Evolutionary conservation across 2,329 filamentous ascomycete genomes (phyloP).

Genomic region (Penicillium sclerotigenum): DNA sequence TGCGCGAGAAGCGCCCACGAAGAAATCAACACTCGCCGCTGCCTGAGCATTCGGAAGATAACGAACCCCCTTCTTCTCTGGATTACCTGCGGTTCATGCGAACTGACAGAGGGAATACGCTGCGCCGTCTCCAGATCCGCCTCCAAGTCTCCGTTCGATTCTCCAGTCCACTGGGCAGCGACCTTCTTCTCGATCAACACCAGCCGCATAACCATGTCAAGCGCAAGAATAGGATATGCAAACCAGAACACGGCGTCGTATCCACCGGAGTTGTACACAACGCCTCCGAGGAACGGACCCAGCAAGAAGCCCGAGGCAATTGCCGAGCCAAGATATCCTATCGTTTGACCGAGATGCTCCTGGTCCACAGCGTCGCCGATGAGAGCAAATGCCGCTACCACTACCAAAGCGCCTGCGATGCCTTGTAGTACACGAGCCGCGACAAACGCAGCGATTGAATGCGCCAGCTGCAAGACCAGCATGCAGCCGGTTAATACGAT

Average conservation of each 20-base stretch:
- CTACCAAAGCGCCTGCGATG: constrained; percentile 56
- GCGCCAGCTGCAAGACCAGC: constrained; percentile 52
- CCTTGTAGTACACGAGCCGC: constrained; percentile 58
- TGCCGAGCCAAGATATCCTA: constrained; percentile 57
- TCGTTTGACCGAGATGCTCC: constrained; percentile 58
- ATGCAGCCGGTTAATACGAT: constrained; percentile 54
- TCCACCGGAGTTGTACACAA: constrained; percentile 59
- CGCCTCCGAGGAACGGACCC: constrained; percentile 58
- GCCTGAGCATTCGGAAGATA: constrained; percentile 22
- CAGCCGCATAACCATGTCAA: constrained; percentile 61
- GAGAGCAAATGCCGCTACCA: constrained; percentile 58
- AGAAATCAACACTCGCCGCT: constrained; percentile 55
- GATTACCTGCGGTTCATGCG: not conserved
- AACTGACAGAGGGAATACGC: not conserved
- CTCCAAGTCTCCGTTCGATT: constrained; percentile 24
- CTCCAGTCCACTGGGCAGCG: constrained; percentile 36
- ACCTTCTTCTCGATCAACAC: constrained; percentile 63
- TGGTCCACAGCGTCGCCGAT: constrained; percentile 57
- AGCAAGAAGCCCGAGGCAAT: constrained; percentile 57
- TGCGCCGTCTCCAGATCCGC: constrained; percentile 14
- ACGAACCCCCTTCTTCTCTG: constrained; percentile 8
- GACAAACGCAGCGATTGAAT: constrained; percentile 48
- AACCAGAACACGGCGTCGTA: constrained; percentile 59
- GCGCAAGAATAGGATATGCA: constrained; percentile 51
- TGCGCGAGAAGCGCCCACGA: constrained; percentile 54